Evolutionary conservation across 768 basidiomycete species (phyloP).

Genomic region (Suillus subalutaceus): DNA sequence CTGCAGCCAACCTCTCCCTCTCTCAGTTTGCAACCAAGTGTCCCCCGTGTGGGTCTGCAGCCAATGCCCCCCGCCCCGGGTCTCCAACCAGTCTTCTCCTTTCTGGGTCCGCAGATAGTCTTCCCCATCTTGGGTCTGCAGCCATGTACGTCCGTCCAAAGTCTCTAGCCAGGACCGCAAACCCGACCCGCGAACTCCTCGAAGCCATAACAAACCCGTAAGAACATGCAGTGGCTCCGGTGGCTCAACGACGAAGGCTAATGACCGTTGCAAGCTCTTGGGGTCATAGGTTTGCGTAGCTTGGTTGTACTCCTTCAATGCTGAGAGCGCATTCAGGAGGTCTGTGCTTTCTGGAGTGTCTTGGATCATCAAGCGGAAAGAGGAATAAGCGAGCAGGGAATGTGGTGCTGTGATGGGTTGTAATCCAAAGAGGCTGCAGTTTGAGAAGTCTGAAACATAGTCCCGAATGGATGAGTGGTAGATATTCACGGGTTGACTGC

Average conservation of each 20-base stretch:
- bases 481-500: not conserved
- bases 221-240: not conserved
- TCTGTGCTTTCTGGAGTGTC: not conserved
- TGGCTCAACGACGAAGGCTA: not conserved
- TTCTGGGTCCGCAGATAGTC: not conserved
- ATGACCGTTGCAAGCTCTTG: not conserved
- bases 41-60: not conserved
- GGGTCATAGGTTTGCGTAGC: not conserved
- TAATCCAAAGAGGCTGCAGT: not conserved
- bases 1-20: not conserved
- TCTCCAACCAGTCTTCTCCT: not conserved
- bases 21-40: not conserved
- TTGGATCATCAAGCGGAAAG: not conserved
- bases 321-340: not conserved
- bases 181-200: not conserved
- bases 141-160: not conserved
- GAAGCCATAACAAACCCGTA: not conserved
- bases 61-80: not conserved
- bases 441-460: not conserved
- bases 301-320: not conserved
- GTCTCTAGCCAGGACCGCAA: not conserved
- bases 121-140: not conserved
- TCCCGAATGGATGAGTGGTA: not conserved
- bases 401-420: not conserved
- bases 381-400: not conserved